These are phyloP conservation scores for Beauveria australis DNA, from an alignment of 2,329 filamentous ascomycete species.

Conservation along the genomic window DNA sequence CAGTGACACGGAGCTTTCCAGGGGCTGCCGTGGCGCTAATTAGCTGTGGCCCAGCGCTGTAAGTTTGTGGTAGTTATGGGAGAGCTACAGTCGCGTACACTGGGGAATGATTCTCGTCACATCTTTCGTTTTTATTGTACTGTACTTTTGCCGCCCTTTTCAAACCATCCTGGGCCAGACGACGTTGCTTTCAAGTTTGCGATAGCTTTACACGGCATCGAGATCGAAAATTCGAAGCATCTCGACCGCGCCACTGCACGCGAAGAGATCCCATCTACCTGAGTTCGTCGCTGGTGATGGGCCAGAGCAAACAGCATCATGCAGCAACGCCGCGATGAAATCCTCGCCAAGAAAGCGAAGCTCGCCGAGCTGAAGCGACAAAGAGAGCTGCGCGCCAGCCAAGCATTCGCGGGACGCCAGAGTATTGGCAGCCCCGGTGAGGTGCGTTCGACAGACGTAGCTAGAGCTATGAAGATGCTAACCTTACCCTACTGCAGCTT, in stretches of 20 bases:
- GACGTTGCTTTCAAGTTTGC: neutral
- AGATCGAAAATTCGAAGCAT: neutral
- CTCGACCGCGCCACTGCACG: neutral
- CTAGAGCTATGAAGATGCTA: conserved; percentile 12
- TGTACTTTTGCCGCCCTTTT: neutral
- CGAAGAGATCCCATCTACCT: neutral
- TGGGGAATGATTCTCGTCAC: neutral
- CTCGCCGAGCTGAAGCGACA: conserved; percentile 93
- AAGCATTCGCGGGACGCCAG: conserved; percentile 61
- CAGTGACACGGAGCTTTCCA: neutral
- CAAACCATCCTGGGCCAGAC: neutral
- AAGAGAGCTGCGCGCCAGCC: conserved; percentile 72
- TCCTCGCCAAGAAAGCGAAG: conserved; percentile 92
- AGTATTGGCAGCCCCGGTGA: conserved; percentile 62
- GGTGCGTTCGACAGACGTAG: conserved; percentile 39
- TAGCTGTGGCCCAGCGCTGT: neutral
- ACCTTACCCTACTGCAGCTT: conserved; percentile 28
- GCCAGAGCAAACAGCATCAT: conserved; percentile 32
- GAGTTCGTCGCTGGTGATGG: conserved; percentile 5
- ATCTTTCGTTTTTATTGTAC: neutral
- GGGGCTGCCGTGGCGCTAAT: conserved; percentile 7
- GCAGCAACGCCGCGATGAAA: conserved; percentile 88
- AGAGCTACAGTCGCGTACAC: neutral
- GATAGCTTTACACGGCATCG: neutral
- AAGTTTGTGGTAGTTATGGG: neutral